Percentiles rank a stretch among this genome's conserved stretches.
These are phyloP conservation scores for Aquilaria sinensis DNA, from an alignment of 345 rosid genomes.

Conservation along the genomic window DNA sequence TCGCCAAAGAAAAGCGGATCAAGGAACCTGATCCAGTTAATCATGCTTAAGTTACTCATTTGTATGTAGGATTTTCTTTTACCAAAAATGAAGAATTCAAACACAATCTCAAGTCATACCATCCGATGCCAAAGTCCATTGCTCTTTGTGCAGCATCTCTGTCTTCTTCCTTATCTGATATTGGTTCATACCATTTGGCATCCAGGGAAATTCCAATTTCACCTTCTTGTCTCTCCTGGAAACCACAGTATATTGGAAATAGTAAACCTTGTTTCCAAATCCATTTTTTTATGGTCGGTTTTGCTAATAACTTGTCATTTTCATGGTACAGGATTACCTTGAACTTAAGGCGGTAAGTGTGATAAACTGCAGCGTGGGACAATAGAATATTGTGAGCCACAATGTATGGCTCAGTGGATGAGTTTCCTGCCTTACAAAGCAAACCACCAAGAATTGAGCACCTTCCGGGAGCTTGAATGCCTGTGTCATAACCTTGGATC, in stretches of 20 bases:
- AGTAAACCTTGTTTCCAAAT: not conserved
- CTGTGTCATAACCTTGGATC: conserved; percentile 84
- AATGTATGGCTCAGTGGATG: conserved; percentile 68
- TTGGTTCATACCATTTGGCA: conserved; percentile 82
- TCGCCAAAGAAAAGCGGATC: conserved; percentile 78
- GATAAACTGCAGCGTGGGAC: conserved; percentile 84
- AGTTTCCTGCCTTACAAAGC: conserved; percentile 70
- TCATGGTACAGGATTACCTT: conserved; percentile 32
- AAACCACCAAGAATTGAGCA: conserved; percentile 75
- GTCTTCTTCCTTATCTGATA: conserved; percentile 64
- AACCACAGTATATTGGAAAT: not conserved
- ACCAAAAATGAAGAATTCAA: not conserved
- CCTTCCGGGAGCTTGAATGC: conserved; percentile 94
- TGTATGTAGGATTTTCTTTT: no score
- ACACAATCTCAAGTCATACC: conserved; percentile 31
- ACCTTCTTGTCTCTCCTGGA: conserved; percentile 67
- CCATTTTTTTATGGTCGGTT: not conserved
- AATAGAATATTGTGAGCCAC: conserved; percentile 81
- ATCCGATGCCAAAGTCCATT: conserved; percentile 76
- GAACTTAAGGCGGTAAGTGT: conserved; percentile 49
- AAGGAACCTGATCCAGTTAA: conserved; percentile 69
- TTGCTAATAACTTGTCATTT: not conserved
- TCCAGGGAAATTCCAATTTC: conserved; percentile 69
- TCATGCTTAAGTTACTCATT: no score
- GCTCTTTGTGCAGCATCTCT: conserved; percentile 78